Evolutionary conservation across 2,329 filamentous ascomycete genomes (phyloP).

Genomic region (Rhinocladiella mackenziei): DNA sequence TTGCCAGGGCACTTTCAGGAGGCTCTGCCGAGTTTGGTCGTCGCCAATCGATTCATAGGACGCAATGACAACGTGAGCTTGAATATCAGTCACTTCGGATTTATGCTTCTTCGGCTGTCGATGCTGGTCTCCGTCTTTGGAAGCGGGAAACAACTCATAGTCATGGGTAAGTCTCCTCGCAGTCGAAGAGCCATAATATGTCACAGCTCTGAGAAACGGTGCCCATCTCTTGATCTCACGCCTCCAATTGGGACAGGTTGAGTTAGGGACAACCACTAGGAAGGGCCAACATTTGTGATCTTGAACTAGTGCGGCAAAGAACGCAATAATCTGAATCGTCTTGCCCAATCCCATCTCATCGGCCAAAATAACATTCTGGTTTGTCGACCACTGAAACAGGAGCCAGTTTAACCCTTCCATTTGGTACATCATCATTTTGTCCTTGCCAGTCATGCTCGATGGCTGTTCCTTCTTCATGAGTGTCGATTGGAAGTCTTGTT

Average conservation of each 20-base stretch:
- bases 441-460: constrained; percentile 64
- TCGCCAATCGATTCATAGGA: constrained; percentile 89
- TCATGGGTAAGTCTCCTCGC: constrained; percentile 72
- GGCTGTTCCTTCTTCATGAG: constrained; percentile 71
- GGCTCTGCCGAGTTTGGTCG: constrained; percentile 60
- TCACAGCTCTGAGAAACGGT: constrained; percentile 79
- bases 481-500: constrained; percentile 59
- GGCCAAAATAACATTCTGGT: constrained; percentile 83
- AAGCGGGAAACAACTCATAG: constrained; percentile 77
- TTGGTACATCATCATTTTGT: constrained; percentile 89
- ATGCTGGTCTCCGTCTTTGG: constrained; percentile 34
- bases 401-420: constrained; percentile 93
- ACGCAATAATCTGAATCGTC: constrained; percentile 85
- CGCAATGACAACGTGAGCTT: constrained; percentile 87
- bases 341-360: constrained; percentile 99
- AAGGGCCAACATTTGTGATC: constrained; percentile 81
- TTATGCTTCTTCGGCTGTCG: constrained; percentile 31
- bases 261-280: constrained; percentile 86
- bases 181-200: constrained; percentile 76
- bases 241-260: constrained; percentile 96
- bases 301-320: constrained; percentile 70
- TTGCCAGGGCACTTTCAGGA: constrained; percentile 73
- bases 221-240: constrained; percentile 94
- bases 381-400: constrained; percentile 78
- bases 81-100: constrained; percentile 55